Evolutionary conservation across 1,284 basidiomycete genomes (phyloP).

Genomic region (Leccinum fallax): DNA sequence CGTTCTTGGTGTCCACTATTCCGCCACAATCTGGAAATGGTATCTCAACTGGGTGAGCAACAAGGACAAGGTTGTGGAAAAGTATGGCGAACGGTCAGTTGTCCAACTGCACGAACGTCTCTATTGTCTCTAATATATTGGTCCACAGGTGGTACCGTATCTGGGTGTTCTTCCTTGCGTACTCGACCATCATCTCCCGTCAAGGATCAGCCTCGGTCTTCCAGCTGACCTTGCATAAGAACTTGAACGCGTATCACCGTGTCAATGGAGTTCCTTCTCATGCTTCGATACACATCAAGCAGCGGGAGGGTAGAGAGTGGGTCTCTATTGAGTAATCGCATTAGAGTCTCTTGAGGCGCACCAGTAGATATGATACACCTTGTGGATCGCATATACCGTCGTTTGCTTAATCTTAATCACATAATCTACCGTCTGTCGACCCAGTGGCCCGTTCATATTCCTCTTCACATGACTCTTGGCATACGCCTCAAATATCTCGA

Average conservation of each 20-base stretch:
- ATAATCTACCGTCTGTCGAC: not conserved
- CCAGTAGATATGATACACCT: conserved; percentile 16
- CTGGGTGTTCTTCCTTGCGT: conserved; percentile 92
- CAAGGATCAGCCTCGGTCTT: conserved; percentile 90
- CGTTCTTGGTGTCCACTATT: conserved; percentile 97
- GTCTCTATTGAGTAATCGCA: conserved; percentile 25
- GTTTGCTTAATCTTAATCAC: conserved; percentile 34
- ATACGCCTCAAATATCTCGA: not conserved
- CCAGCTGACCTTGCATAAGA: conserved; percentile 97
- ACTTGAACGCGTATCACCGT: conserved; percentile 93
- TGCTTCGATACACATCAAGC: conserved; percentile 65
- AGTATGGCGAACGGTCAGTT: conserved; percentile 79
- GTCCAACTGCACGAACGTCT: no score
- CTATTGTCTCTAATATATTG: not conserved
- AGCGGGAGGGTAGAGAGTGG: conserved; percentile 34
- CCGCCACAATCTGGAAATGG: conserved; percentile 92
- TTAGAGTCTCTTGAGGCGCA: not conserved
- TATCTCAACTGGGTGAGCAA: conserved; percentile 95
- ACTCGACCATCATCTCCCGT: conserved; percentile 71
- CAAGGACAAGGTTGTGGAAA: conserved; percentile 84
- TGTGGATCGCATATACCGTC: conserved; percentile 22
- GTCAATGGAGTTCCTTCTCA: conserved; percentile 81
- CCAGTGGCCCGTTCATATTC: no score
- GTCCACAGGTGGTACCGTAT: conserved; percentile 72
- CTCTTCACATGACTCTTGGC: not conserved